Percentiles rank a stretch among this genome's conserved stretches.
These are phyloP conservation scores for Pleoardoris graminearum DNA, from an alignment of 2,329 filamentous ascomycete species.

Conservation along the genomic window DNA sequence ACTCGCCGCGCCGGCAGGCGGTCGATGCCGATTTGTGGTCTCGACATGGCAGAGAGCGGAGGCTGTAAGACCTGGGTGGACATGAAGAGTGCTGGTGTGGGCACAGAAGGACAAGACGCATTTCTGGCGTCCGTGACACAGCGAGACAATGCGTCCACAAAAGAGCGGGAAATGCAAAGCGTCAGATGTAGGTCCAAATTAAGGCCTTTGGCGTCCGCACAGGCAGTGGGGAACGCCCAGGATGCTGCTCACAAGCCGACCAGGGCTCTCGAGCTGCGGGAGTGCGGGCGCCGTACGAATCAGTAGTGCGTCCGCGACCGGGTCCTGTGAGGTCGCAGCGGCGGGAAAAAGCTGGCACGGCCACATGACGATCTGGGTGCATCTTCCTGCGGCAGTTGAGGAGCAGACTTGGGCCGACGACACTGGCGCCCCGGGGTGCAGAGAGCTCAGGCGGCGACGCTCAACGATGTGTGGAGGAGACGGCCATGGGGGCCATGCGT, in stretches of 20 bases:
- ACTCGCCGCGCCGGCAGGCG: constrained; percentile 71
- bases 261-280: constrained; percentile 38
- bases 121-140: constrained; percentile 31
- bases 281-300: constrained; percentile 38
- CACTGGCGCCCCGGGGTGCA: constrained; percentile 3
- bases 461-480: constrained; percentile 5
- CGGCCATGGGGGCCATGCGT: constrained; percentile 1
- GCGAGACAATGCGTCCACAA: constrained; percentile 25
- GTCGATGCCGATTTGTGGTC: constrained; percentile 80
- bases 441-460: background rate
- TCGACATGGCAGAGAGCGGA: constrained; percentile 59
- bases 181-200: constrained; percentile 45
- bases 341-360: constrained; percentile 10
- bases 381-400: constrained; percentile 24
- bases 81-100: constrained; percentile 27
- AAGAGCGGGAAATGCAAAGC: constrained; percentile 31
- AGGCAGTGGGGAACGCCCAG: constrained; percentile 21
- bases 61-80: constrained; percentile 38
- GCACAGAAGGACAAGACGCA: constrained; percentile 33
- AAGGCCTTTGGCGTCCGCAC: constrained; percentile 40
- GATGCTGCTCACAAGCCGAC: constrained; percentile 28
- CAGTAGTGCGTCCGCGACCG: constrained; percentile 18
- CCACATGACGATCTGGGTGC: constrained; percentile 40
- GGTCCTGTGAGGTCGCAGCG: background rate
- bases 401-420: constrained; percentile 5